Evolutionary conservation across 1,139 yeast species (phyloP).

Genomic region (Candida tropicalis): DNA sequence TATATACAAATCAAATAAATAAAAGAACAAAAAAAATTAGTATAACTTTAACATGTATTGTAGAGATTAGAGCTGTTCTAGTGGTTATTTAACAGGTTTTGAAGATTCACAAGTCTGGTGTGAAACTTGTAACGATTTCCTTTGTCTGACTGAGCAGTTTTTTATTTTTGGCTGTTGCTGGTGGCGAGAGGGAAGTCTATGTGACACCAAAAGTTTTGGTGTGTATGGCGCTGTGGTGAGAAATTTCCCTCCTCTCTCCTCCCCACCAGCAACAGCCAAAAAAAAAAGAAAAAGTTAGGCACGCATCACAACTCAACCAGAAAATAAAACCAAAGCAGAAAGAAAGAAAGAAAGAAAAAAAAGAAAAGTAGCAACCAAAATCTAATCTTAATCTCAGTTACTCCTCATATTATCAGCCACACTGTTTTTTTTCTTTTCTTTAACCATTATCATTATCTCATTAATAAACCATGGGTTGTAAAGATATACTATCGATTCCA

Average conservation of each 20-base stretch:
- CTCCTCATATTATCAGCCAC: neutral
- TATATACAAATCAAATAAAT: neutral
- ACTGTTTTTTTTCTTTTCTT: no score
- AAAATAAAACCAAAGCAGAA: neutral
- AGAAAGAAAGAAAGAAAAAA: neutral
- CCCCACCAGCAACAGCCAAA: no score
- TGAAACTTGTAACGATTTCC: no score
- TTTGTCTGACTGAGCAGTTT: no score
- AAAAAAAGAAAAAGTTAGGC: no score
- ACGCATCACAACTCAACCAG: neutral
- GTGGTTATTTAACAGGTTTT: no score
- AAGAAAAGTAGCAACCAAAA: conserved; percentile 3
- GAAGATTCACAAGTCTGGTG: no score
- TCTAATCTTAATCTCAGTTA: neutral
- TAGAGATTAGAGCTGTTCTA: no score
- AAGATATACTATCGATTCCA: conserved; percentile 10
- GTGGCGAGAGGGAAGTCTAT: neutral
- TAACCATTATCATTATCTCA: neutral
- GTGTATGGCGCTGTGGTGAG: no score
- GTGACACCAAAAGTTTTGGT: no score
- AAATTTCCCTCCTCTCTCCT: no score
- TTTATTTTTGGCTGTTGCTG: neutral
- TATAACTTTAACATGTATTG: no score
- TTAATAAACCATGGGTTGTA: conserved; percentile 7
- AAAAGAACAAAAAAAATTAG: neutral